Base-by-base conservation (phyloP, 2,329 filamentous ascomycete genomes). In the Pseudonectria foliicola region DNA sequence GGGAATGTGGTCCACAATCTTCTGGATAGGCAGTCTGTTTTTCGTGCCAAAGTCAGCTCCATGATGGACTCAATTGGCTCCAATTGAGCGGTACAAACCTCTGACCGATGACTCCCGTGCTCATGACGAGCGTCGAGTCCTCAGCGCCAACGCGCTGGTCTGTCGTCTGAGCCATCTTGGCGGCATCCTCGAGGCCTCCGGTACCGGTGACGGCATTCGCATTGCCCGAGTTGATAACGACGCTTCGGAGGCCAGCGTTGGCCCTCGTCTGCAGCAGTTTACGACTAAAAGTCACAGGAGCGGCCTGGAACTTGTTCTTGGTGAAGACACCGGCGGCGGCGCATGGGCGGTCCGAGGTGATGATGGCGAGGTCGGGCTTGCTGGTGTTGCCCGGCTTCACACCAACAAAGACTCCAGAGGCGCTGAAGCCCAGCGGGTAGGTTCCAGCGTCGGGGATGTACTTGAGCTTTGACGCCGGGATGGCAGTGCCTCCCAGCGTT, bases 281-380 rank as follows among this genome's bases (percentile, higher is more conserved):
- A 44, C 80, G 73, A 60, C 84, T 90, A 42, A 94, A 84, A 21
- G 85, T 87, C 29, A 98, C 90, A 5, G 92, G 92, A 10, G 92
- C 92, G 13, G 92, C 92, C 63, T 95, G 89, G 66, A 98, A 98
- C 62, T 90, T 89, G 68, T 98, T 98, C 62, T 88, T 93, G 35
- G 92, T 98, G 67, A 96, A 95, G 29, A 96, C 89, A 6, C 88
- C 92, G 1, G 89, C 87, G 8, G 83, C 89, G 6, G 85, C 75
- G 61, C 88, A 95, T 35, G 89, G 87, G 34, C 72, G 73, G 52
- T 95, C 86, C 6, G 92, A 96, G 13, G 82, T 80, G 45, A 98
- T 75, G 47, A 98, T 73, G 25, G 89, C 87, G 32, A 98, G 75
- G 59, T 98, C 92, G 23, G 90, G 88, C 62, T 89, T 89, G 44